Evolutionary conservation across 345 rosid species (phyloP).

Genomic region (Salix arbutifolia): DNA sequence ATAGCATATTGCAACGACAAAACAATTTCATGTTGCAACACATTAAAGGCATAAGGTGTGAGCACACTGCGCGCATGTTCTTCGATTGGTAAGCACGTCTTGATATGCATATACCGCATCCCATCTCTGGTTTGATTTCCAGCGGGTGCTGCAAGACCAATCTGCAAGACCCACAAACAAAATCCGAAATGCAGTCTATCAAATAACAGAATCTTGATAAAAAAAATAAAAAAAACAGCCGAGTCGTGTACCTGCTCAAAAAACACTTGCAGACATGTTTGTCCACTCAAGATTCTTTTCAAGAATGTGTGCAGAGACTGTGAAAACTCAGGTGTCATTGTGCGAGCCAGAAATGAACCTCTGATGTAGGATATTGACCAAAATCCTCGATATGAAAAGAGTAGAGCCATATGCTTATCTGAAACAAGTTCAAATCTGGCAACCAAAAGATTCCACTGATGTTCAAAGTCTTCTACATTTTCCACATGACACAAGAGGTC

Average conservation of each 20-base stretch:
- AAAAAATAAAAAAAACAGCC: not conserved
- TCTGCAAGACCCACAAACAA: constrained; percentile 39
- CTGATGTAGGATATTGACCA: constrained; percentile 65
- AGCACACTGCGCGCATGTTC: constrained; percentile 72
- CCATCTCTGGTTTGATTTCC: constrained; percentile 34
- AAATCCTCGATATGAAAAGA: constrained; percentile 56
- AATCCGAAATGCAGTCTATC: constrained; percentile 5
- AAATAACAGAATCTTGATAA: not conserved
- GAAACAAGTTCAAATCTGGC: constrained; percentile 71
- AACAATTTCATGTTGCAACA: constrained; percentile 70
- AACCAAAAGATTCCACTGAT: constrained; percentile 66
- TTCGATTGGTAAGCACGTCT: constrained; percentile 81
- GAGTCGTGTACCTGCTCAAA: constrained; percentile 71
- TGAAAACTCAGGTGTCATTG: constrained; percentile 61
- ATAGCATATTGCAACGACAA: constrained; percentile 70
- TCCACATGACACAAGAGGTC: constrained; percentile 57
- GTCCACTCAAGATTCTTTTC: constrained; percentile 51
- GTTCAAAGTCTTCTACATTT: constrained; percentile 66
- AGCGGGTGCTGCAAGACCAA: constrained; percentile 47
- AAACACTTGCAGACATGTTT: constrained; percentile 61
- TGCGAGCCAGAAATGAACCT: constrained; percentile 68
- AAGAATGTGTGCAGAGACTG: constrained; percentile 54
- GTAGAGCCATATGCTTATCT: constrained; percentile 73
- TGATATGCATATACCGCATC: constrained; percentile 46
- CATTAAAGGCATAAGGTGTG: constrained; percentile 71